These are phyloP conservation scores for Pilaira anomala DNA, from an alignment of 192 early-diverging fungal species.

Conservation along the genomic window DNA sequence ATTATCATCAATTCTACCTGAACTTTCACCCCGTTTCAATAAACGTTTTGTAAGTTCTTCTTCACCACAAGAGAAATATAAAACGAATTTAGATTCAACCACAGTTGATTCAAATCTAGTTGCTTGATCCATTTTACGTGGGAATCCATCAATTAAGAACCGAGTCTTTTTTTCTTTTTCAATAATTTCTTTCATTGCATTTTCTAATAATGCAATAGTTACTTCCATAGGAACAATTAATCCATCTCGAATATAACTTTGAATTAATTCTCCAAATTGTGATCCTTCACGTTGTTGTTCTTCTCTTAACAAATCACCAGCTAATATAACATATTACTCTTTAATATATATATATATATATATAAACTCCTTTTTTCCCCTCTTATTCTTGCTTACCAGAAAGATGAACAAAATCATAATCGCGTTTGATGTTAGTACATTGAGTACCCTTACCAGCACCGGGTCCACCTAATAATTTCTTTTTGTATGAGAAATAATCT, in stretches of 20 bases:
- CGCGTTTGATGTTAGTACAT: slow-evolving; percentile 78
- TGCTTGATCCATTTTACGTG: slow-evolving; percentile 89
- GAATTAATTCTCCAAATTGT: slow-evolving; percentile 84
- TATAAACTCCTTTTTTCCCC: not conserved
- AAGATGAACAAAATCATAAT: slow-evolving; percentile 91
- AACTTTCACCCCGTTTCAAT: slow-evolving; percentile 90
- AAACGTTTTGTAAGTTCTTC: slow-evolving; percentile 82
- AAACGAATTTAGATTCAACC: slow-evolving; percentile 61
- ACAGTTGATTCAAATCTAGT: slow-evolving; percentile 85
- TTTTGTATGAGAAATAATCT: not conserved
- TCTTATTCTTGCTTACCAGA: slow-evolving; percentile 54
- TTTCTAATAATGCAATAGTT: slow-evolving; percentile 84
- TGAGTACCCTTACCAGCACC: slow-evolving; percentile 96
- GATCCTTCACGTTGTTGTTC: slow-evolving; percentile 80
- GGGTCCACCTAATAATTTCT: slow-evolving; percentile 68
- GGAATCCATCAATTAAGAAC: slow-evolving; percentile 98
- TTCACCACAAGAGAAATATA: slow-evolving; percentile 94
- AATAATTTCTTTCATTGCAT: slow-evolving; percentile 73
- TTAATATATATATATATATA: too few species aligned
- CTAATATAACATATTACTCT: too few species aligned
- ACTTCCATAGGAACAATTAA: slow-evolving; percentile 93
- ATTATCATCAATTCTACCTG: slow-evolving; percentile 91
- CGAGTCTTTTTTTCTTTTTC: slow-evolving; percentile 48
- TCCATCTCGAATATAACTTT: slow-evolving; percentile 85
- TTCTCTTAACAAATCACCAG: slow-evolving; percentile 90